Base-by-base conservation (phyloP, 768 basidiomycete genomes). In the Trametes villosa region DNA sequence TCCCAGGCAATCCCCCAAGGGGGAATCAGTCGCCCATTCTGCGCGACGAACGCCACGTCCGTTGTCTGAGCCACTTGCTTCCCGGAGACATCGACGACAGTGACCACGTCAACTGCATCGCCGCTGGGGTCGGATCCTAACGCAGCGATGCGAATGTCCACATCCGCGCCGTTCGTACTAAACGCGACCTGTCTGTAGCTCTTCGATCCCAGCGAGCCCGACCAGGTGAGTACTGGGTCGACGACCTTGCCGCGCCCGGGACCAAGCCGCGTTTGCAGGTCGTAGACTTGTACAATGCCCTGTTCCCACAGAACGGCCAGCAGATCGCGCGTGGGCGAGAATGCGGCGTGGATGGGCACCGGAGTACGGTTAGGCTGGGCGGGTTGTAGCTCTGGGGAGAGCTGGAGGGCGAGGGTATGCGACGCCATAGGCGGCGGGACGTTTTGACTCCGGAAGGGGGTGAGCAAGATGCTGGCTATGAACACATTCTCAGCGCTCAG, bases 401-500 rank as follows among this genome's bases (percentile, higher is more conserved):
- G 41, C 13, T 70, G 48, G 53, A 74, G 20, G 70, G 75, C 46
- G 51, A 85, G 75, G 40, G 74, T 74, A 65, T 81, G 79, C 1
- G 93, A 88, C 1, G 88, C 91, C 94, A 97, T 96, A 0, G 97
- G 97, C n/a, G 97, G 97, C n/a, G 96, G 97, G 5, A 96, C 83
- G 70, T 97, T 98, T 75, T 96, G 92, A 0, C 86, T 83, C 40
- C 95, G 84, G 81, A 98, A 98, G 17, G 97, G 92, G 2, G 96
- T 99, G 40, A 99, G 77, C 3, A 96, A 83, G 57, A 93, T 76
- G 22, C 78, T 79, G 2, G 85, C 95, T 96, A 71, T 44, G n/a
- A n/a, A 9, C 20, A n/a, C 29, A 1, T 18, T 57, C 18, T 40
- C 3, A 38, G 44, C 24, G 4, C 26, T 27, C 1, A 22, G 42